Conservation (phyloP, 306 rosid species). For the Gleditsia sinensis region DNA sequence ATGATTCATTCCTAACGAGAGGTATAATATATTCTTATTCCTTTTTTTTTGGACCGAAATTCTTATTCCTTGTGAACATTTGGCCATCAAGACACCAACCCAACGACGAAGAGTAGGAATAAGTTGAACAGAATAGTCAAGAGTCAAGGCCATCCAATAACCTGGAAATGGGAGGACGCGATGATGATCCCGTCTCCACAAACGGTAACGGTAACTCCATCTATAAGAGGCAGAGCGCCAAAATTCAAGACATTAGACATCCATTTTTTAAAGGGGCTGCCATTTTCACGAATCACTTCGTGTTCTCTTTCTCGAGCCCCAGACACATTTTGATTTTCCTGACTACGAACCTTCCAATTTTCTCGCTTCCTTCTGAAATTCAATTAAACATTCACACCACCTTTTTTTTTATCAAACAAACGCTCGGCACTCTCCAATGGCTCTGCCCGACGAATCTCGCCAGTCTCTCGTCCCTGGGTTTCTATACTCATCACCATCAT, state of each 20-base stretch:
- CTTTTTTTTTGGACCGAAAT: no score
- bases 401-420: not conserved
- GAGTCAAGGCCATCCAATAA: not conserved
- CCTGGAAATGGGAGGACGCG: no score
- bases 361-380: not conserved
- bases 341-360: not conserved
- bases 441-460: slow-evolving; percentile 11
- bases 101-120: no score
- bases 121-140: not conserved
- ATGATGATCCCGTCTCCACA: not conserved
- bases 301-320: not conserved
- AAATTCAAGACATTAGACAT: not conserved
- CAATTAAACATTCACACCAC: not conserved
- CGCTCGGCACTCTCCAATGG: not conserved
- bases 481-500: slow-evolving; percentile 37
- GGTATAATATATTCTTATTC: no score
- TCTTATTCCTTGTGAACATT: no score
- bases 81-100: no score
- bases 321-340: not conserved
- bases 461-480: slow-evolving; percentile 44
- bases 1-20: no score
- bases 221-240: not conserved
- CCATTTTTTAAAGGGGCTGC: not conserved
- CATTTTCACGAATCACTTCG: not conserved
- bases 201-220: not conserved